Conservation (phyloP, 2,329 filamentous ascomycete species). For the Tolypocladium paradoxum region DNA sequence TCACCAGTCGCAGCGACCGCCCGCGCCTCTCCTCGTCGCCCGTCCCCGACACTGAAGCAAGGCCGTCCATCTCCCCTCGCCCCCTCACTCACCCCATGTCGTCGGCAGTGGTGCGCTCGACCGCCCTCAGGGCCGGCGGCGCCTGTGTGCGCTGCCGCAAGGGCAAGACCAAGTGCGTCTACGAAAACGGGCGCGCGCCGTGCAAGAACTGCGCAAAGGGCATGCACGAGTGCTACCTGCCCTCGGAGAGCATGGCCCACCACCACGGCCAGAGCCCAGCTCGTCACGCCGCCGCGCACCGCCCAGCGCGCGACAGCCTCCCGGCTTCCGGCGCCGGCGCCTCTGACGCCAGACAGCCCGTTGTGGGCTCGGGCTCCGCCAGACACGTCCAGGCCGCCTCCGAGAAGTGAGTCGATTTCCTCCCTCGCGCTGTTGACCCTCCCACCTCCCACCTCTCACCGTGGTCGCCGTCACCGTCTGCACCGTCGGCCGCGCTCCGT, state of each 20-base stretch:
- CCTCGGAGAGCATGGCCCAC: slow-evolving; percentile 49
- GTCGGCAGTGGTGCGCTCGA: slow-evolving; percentile 41
- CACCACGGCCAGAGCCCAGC: slow-evolving; percentile 49
- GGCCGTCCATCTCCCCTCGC: not conserved
- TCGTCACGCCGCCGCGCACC: slow-evolving; percentile 33
- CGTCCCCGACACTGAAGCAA: not conserved
- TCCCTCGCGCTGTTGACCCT: not conserved
- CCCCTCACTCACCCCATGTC: slow-evolving; percentile 24
- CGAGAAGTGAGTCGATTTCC: slow-evolving; percentile 41
- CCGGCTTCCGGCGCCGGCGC: slow-evolving; percentile 40
- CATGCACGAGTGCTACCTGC: slow-evolving; percentile 53
- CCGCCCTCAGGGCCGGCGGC: slow-evolving; percentile 48
- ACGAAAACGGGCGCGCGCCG: slow-evolving; percentile 50
- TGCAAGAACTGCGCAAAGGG: slow-evolving; percentile 55
- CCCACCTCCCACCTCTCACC: not conserved
- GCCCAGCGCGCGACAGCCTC: slow-evolving; percentile 42
- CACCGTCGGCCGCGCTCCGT: not conserved
- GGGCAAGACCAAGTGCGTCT: slow-evolving; percentile 54
- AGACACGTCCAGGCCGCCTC: slow-evolving; percentile 35
- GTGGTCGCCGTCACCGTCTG: not conserved
- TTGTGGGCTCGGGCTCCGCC: slow-evolving; percentile 29
- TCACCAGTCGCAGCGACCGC: not conserved
- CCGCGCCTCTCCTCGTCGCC: not conserved
- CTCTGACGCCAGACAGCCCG: slow-evolving; percentile 32
- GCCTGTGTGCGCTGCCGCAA: slow-evolving; percentile 54